Conservation (phyloP, 106 monocot species). For the Dendrobium nobile region DNA sequence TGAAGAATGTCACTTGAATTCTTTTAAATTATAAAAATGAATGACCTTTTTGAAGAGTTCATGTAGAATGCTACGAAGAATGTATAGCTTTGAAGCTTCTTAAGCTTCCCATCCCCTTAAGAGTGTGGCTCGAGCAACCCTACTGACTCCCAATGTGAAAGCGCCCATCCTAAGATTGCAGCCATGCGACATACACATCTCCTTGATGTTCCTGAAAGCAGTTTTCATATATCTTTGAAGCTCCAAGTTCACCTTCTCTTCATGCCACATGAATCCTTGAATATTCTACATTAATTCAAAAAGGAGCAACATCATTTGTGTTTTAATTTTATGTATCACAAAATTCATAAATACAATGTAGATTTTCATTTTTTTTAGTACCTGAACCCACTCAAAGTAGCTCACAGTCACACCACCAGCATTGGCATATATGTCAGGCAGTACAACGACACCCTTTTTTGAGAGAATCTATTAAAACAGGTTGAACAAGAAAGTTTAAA, state of each 20-base stretch:
- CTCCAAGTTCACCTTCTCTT: constrained; percentile 80
- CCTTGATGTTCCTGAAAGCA: constrained; percentile 64
- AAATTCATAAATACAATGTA: neutral
- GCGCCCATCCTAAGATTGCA: constrained; percentile 95
- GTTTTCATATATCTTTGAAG: constrained; percentile 70
- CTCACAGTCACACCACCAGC: constrained; percentile 87
- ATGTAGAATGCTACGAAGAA: too few species aligned
- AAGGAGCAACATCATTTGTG: neutral
- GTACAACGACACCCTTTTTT: constrained; percentile 71
- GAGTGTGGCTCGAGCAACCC: constrained; percentile 72
- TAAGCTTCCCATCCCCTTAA: constrained; percentile 87
- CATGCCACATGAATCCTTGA: constrained; percentile 97
- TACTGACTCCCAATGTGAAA: constrained; percentile 76
- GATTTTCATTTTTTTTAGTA: constrained; percentile 2
- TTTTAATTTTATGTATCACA: neutral
- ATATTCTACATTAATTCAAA: constrained; percentile 51
- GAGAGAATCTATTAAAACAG: constrained; percentile 53
- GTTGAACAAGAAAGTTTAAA: neutral
- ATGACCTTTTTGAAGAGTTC: too few species aligned
- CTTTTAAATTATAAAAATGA: too few species aligned
- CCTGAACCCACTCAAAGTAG: constrained; percentile 99
- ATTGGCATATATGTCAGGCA: constrained; percentile 93
- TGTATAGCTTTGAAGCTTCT: neutral
- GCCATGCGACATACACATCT: constrained; percentile 70
- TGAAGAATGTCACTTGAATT: too few species aligned